These are phyloP conservation scores for Holtermannia corniformis DNA, from an alignment of 768 basidiomycete species.

Conservation along the genomic window DNA sequence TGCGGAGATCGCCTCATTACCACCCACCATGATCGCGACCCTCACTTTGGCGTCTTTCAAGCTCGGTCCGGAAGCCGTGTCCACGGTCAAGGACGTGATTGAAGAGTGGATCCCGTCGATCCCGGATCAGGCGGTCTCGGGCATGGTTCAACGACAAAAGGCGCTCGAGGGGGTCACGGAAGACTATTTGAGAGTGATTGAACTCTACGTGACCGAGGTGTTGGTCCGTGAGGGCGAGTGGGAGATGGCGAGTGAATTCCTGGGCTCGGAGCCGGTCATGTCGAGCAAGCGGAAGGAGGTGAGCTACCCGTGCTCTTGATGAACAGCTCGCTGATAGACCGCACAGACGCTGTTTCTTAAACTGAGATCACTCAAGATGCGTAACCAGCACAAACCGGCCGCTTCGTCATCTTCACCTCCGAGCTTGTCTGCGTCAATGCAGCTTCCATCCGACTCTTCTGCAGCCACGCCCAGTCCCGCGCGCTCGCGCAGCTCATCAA, in stretches of 20 bases:
- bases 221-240: constrained; percentile 28
- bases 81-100: constrained; percentile 16
- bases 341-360: neutral
- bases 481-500: neutral
- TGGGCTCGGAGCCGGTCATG: constrained; percentile 30
- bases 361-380: neutral
- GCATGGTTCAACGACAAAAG: constrained; percentile 6
- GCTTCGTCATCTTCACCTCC: neutral
- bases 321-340: too few species aligned
- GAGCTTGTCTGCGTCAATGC: neutral
- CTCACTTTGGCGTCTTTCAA: constrained; percentile 28
- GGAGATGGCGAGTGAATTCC: constrained; percentile 33
- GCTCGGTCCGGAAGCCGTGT: constrained; percentile 16
- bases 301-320: constrained; percentile 2
- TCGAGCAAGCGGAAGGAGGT: constrained; percentile 33
- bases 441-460: neutral
- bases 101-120: constrained; percentile 25
- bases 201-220: constrained; percentile 32
- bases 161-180: constrained; percentile 25
- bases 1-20: constrained; percentile 5
- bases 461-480: neutral
- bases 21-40: constrained; percentile 26
- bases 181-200: constrained; percentile 30
- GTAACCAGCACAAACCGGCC: neutral
- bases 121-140: constrained; percentile 9